These are phyloP conservation scores for Ceratocystis variospora DNA, from an alignment of 2,329 filamentous ascomycete genomes.

Conservation along the genomic window DNA sequence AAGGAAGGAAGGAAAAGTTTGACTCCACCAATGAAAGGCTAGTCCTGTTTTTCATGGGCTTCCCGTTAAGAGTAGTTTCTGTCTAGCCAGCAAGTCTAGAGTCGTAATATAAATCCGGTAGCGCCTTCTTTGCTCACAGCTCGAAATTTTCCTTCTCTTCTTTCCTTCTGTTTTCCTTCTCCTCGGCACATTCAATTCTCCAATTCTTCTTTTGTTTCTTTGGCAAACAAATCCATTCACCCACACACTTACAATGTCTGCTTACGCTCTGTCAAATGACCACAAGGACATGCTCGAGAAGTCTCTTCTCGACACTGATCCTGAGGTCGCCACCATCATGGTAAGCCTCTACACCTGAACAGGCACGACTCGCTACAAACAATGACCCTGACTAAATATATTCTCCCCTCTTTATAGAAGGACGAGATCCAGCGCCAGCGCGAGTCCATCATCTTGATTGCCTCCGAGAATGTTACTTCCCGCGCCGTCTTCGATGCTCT, in stretches of 20 bases:
- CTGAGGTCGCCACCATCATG: conserved; percentile 95
- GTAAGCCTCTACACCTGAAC: conserved; percentile 35
- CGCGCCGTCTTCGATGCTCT: conserved; percentile 96
- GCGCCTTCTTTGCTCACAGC: conserved; percentile 7
- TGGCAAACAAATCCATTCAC: background rate
- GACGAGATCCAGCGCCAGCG: conserved; percentile 91
- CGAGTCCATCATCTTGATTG: conserved; percentile 97
- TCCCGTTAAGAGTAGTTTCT: conserved; percentile 1
- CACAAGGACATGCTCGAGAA: conserved; percentile 81
- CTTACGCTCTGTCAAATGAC: conserved; percentile 39
- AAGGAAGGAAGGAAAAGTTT: conserved; percentile 11
- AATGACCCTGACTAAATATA: conserved; percentile 24
- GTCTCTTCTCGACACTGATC: conserved; percentile 78
- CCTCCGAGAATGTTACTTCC: conserved; percentile 98
- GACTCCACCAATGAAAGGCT: conserved; percentile 13
- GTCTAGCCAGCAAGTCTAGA: background rate
- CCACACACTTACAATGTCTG: conserved; percentile 28
- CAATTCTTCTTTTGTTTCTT: background rate
- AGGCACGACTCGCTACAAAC: conserved; percentile 16
- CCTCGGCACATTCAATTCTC: background rate
- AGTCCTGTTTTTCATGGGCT: background rate
- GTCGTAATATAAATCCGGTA: conserved; percentile 8
- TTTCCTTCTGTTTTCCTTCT: background rate
- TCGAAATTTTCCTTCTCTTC: conserved; percentile 5
- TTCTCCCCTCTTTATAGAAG: conserved; percentile 40